A percentile compares a stretch with the other conserved stretches of the same genome.
Evolutionary conservation across 768 basidiomycete species (phyloP).

Genomic region (Tulasnella calospora): DNA sequence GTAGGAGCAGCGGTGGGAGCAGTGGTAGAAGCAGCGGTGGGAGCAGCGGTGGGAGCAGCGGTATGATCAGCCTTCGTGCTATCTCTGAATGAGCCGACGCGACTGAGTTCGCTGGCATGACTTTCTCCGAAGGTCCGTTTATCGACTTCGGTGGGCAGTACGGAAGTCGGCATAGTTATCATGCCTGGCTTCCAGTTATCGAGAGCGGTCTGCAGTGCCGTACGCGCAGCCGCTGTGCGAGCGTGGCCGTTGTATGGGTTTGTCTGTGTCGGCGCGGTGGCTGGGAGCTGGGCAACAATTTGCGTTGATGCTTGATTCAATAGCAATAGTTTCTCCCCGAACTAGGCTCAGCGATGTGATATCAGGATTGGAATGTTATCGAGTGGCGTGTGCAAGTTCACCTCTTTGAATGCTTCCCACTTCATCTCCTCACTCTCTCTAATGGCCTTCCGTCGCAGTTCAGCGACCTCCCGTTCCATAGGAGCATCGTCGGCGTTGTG

Average conservation of each 20-base stretch:
- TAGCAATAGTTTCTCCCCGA: slow-evolving; percentile 72
- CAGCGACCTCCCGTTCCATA: slow-evolving; percentile 63
- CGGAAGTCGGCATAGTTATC: slow-evolving; percentile 44
- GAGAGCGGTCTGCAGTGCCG: slow-evolving; percentile 69
- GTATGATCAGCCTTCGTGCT: slow-evolving; percentile 31
- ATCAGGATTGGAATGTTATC: neutral
- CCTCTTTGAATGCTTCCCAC: slow-evolving; percentile 81
- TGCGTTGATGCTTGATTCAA: slow-evolving; percentile 65
- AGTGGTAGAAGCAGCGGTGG: slow-evolving; percentile 15
- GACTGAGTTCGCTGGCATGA: slow-evolving; percentile 42
- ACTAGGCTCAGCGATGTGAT: slow-evolving; percentile 45
- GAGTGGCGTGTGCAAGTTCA: slow-evolving; percentile 31
- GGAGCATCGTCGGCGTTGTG: slow-evolving; percentile 58
- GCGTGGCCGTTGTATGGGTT: slow-evolving; percentile 59
- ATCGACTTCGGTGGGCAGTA: slow-evolving; percentile 37
- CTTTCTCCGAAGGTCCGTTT: slow-evolving; percentile 81
- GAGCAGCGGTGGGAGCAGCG: neutral
- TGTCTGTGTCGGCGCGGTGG: slow-evolving; percentile 55
- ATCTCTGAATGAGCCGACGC: slow-evolving; percentile 38
- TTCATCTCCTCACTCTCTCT: slow-evolving; percentile 69
- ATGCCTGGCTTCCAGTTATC: slow-evolving; percentile 73
- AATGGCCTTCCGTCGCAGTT: slow-evolving; percentile 70
- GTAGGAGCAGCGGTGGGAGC: slow-evolving; percentile 11
- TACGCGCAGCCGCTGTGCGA: slow-evolving; percentile 63
- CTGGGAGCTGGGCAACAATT: slow-evolving; percentile 58